Evolutionary conservation across 306 rosid genomes (phyloP).

Genomic region (Rosa chinensis): DNA sequence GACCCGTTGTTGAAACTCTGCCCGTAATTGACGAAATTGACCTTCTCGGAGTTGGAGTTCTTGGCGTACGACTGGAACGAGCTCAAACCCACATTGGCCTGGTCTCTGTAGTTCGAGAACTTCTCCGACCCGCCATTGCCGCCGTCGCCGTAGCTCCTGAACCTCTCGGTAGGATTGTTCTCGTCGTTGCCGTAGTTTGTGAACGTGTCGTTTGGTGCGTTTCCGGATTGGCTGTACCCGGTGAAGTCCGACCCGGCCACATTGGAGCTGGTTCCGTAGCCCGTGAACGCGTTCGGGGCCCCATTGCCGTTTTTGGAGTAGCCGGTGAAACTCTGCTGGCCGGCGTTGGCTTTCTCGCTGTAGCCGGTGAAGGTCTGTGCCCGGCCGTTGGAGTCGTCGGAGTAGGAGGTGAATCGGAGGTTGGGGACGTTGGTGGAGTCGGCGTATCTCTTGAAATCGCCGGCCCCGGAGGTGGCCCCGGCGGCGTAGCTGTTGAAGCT

Average conservation of each 20-base stretch:
- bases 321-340: conserved; percentile 63
- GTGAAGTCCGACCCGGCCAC: conserved; percentile 66
- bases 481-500: conserved; percentile 67
- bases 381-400: conserved; percentile 67
- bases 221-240: conserved; percentile 46
- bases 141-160: conserved; percentile 66
- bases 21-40: conserved; percentile 72
- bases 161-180: conserved; percentile 68
- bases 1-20: conserved; percentile 81
- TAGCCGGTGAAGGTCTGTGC: conserved; percentile 60
- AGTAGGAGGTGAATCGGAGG: conserved; percentile 69
- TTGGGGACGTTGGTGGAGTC: conserved; percentile 63
- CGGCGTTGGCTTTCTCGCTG: conserved; percentile 72
- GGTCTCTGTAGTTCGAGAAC: conserved; percentile 73
- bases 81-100: conserved; percentile 79
- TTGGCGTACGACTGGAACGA: conserved; percentile 73
- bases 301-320: conserved; percentile 80
- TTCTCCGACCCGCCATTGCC: conserved; percentile 65
- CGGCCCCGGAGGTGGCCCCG: conserved; percentile 64
- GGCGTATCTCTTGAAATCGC: conserved; percentile 65
- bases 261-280: conserved; percentile 68
- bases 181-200: conserved; percentile 55
- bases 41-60: conserved; percentile 48
- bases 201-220: conserved; percentile 61
- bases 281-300: conserved; percentile 47